Conservation (phyloP, 768 basidiomycete genomes). For the Pleurotus platypus region DNA sequence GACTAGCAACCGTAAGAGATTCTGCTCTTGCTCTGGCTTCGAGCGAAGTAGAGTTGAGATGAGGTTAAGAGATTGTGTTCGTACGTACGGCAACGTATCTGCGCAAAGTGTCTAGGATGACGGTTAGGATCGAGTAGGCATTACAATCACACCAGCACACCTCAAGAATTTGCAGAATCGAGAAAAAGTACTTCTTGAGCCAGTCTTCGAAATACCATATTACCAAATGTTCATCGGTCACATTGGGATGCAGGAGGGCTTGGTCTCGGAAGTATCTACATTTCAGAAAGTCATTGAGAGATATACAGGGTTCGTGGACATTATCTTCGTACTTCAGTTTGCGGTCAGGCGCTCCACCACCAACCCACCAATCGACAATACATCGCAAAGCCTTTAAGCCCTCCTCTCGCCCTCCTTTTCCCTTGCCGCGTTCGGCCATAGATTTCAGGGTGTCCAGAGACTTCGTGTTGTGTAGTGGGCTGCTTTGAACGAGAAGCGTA, state of each 20-base stretch:
- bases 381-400: constrained; percentile 87
- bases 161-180: constrained; percentile 86
- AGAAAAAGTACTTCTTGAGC: constrained; percentile 96
- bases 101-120: constrained; percentile 64
- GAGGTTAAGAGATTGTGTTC: constrained; percentile 77
- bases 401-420: constrained; percentile 90
- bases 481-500: constrained; percentile 83
- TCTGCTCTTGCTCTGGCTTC: constrained; percentile 97
- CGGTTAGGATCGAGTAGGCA: neutral
- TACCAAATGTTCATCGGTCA: constrained; percentile 71
- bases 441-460: constrained; percentile 71
- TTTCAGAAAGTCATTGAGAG: neutral
- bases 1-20: constrained; percentile 84
- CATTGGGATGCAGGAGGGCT: constrained; percentile 56
- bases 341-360: constrained; percentile 83
- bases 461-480: constrained; percentile 81
- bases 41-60: constrained; percentile 78
- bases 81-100: constrained; percentile 85
- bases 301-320: neutral
- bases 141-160: constrained; percentile 31
- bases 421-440: constrained; percentile 76
- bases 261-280: constrained; percentile 92
- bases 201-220: constrained; percentile 96
- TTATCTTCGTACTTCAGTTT: constrained; percentile 73
- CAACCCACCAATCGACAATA: constrained; percentile 96